A percentile compares a stretch with the other conserved stretches of the same genome.
Conservation (phyloP, 1,284 basidiomycete species). For the Malassezia psittaci region DNA sequence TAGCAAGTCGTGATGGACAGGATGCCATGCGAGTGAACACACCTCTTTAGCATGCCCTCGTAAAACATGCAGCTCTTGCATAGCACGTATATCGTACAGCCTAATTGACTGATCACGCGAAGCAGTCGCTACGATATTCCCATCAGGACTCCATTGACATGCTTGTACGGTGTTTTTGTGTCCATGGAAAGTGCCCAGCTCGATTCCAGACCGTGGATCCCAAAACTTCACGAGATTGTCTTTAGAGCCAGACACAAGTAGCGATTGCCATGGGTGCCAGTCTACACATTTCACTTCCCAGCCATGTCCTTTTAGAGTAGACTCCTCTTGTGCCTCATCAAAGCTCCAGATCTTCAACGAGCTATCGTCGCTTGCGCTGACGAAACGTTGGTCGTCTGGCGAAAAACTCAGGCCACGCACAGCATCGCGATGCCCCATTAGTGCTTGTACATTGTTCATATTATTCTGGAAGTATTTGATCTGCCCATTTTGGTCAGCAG, state of each 20-base stretch:
- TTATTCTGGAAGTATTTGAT: constrained; percentile 99
- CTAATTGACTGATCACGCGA: constrained; percentile 86
- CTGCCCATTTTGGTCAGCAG: constrained; percentile 80
- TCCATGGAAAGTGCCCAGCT: constrained; percentile 56
- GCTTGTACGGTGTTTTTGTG: constrained; percentile 97
- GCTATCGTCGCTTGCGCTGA: constrained; percentile 86
- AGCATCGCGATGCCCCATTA: constrained; percentile 64
- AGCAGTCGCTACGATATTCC: constrained; percentile 82
- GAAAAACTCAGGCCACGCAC: constrained; percentile 82
- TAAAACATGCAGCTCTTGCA: constrained; percentile 83
- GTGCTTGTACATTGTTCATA: constrained; percentile 93
- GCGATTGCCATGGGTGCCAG: constrained; percentile 93
- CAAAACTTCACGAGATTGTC: constrained; percentile 98
- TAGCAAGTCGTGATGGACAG: constrained; percentile 72
- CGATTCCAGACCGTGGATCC: constrained; percentile 60
- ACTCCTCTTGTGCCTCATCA: constrained; percentile 77
- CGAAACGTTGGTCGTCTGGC: constrained; percentile 82
- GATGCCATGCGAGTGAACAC: constrained; percentile 92
- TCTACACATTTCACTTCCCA: constrained; percentile 98
- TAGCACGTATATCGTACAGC: constrained; percentile 93
- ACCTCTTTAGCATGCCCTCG: constrained; percentile 96
- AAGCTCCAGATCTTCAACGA: constrained; percentile 91
- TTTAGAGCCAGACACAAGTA: constrained; percentile 81
- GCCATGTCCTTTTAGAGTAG: constrained; percentile 78
- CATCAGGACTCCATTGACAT: constrained; percentile 72